These are phyloP conservation scores for Nothophytophthora sp. DNA, from an alignment of 352 stramenopile genomes.

Conservation along the genomic window DNA sequence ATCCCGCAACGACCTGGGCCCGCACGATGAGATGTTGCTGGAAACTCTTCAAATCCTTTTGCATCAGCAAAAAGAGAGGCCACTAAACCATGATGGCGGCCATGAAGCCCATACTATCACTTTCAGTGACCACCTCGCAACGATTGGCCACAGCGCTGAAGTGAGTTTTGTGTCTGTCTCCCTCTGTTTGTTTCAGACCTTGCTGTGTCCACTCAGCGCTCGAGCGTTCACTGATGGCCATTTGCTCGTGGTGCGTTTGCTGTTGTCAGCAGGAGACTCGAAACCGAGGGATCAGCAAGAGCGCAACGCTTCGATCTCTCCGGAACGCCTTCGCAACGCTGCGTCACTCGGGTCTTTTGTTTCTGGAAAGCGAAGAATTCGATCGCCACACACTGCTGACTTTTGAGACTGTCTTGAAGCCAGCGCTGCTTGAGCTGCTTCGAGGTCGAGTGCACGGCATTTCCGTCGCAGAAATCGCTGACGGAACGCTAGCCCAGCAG, in stretches of 20 bases:
- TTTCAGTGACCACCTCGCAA: constrained; percentile 23
- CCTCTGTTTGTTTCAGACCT: background rate
- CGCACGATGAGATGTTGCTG: constrained; percentile 34
- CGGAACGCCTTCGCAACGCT: constrained; percentile 50
- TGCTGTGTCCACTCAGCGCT: no score
- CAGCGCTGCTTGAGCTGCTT: constrained; percentile 41
- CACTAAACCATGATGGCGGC: no score
- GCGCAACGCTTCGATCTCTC: constrained; percentile 21
- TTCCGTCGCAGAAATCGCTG: constrained; percentile 49
- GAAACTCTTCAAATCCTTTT: constrained; percentile 39
- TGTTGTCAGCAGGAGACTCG: constrained; percentile 4
- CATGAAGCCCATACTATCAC: constrained; percentile 12
- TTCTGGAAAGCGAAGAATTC: constrained; percentile 48
- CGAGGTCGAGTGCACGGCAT: constrained; percentile 51
- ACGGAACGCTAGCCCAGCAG: constrained; percentile 45
- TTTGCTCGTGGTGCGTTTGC: background rate
- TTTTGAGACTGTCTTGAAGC: constrained; percentile 43
- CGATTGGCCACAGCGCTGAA: background rate
- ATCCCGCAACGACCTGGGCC: constrained; percentile 4
- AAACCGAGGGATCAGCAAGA: constrained; percentile 6
- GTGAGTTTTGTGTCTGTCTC: constrained; percentile 6
- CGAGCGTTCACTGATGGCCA: background rate
- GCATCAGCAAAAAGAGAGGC: constrained; percentile 22
- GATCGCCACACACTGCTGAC: constrained; percentile 65
- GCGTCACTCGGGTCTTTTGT: constrained; percentile 47